Conservation (phyloP, 2,329 filamentous ascomycete species). For the Mycosphaerella sp. region DNA sequence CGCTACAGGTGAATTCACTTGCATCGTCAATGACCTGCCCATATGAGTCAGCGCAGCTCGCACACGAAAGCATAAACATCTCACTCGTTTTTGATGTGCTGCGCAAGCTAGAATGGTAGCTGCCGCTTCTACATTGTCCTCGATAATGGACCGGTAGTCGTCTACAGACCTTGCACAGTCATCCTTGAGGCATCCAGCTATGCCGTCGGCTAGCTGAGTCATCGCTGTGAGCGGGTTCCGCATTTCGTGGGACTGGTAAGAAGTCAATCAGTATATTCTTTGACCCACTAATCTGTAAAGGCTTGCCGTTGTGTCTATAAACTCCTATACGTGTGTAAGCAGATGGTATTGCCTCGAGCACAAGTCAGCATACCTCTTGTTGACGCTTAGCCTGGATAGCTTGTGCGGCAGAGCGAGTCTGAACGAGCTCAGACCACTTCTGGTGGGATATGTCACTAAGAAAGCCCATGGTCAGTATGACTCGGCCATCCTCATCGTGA, state of each 20-base stretch:
- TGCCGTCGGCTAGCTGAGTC: slow-evolving; percentile 39
- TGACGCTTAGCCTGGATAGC: slow-evolving; percentile 24
- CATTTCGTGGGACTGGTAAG: slow-evolving; percentile 6
- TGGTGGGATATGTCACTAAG: slow-evolving; percentile 27
- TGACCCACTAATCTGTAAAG: too few relatives aligned
- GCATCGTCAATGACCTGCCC: neutral
- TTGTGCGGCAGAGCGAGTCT: slow-evolving; percentile 16
- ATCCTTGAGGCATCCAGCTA: slow-evolving; percentile 21
- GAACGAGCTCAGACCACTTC: slow-evolving; percentile 28
- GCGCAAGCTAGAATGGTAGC: slow-evolving; percentile 31
- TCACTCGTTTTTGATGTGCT: slow-evolving; percentile 35
- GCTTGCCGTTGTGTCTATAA: slow-evolving; percentile 9
- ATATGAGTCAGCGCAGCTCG: too few relatives aligned
- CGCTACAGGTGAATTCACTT: too few relatives aligned
- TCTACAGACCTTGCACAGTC: neutral
- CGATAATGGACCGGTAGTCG: slow-evolving; percentile 1
- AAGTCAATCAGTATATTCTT: too few relatives aligned
- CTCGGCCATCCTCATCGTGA: slow-evolving; percentile 15
- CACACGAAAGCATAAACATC: too few relatives aligned
- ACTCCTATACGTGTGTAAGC: neutral
- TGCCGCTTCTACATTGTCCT: slow-evolving; percentile 23
- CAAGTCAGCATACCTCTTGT: slow-evolving; percentile 16
- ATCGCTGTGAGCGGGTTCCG: slow-evolving; percentile 41
- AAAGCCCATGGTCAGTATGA: slow-evolving; percentile 21
- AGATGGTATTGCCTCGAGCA: too few relatives aligned